phyloP scores from a whole-genome alignment of 2,329 filamentous ascomycete species.

The Pseudocercospora fuligena region DNA sequence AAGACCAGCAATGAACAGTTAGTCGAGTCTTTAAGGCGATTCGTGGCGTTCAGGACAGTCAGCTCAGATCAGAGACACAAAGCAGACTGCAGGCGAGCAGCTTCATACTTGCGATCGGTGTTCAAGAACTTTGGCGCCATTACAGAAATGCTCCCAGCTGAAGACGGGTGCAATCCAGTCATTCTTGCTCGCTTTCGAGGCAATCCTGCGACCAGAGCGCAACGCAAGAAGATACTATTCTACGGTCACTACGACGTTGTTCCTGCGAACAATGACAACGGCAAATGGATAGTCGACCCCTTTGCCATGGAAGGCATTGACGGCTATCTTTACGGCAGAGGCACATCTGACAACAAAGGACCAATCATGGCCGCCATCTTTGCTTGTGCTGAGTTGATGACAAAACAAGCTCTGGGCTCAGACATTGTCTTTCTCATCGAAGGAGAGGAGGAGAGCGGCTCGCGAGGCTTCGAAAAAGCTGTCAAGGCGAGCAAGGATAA shows the following conservation, averaged over 20 bases:
- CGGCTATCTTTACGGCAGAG: slow-evolving; percentile 91
- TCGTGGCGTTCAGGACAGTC: slow-evolving; percentile 89
- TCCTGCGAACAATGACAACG: slow-evolving; percentile 78
- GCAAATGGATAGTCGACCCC: slow-evolving; percentile 85
- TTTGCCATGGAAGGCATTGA: slow-evolving; percentile 89
- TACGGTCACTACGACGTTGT: slow-evolving; percentile 99
- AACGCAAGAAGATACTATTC: slow-evolving; percentile 86
- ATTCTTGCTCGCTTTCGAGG: slow-evolving; percentile 87
- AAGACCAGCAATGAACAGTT: slow-evolving; percentile 68
- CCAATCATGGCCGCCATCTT: slow-evolving; percentile 93
- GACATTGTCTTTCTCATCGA: slow-evolving; percentile 95
- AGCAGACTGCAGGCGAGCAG: slow-evolving; percentile 89
- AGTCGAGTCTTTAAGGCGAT: slow-evolving; percentile 70
- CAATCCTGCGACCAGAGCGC: slow-evolving; percentile 66
- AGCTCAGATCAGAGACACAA: slow-evolving; percentile 85
- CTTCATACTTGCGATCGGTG: slow-evolving; percentile 84
- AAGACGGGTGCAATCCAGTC: slow-evolving; percentile 82
- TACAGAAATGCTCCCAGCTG: slow-evolving; percentile 86
- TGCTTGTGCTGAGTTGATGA: slow-evolving; percentile 85
- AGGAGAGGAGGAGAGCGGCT: slow-evolving; percentile 94
- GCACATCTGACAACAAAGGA: slow-evolving; percentile 97
- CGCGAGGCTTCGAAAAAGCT: slow-evolving; percentile 84
- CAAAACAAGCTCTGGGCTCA: slow-evolving; percentile 80
- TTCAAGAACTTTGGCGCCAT: slow-evolving; percentile 91
- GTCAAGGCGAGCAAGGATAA: slow-evolving; percentile 78